Evolutionary conservation across 768 basidiomycete species (phyloP).

Genomic region (Boletus speciosus): DNA sequence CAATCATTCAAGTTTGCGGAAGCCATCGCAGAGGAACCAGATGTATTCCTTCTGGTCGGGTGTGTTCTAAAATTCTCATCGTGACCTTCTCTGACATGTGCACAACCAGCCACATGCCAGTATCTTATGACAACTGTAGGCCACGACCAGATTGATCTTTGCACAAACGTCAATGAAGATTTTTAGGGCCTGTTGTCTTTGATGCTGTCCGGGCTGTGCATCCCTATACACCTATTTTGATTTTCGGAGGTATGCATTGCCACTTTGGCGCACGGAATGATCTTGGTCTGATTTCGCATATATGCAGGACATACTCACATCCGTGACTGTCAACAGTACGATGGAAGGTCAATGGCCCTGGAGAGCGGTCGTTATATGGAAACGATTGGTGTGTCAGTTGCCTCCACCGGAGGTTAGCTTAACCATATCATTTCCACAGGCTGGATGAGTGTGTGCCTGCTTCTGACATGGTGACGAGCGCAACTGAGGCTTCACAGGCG

Average conservation of each 20-base stretch:
- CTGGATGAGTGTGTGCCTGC: conserved; percentile 55
- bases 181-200: conserved; percentile 68
- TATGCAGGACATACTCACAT: conserved; percentile 47
- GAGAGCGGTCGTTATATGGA: conserved; percentile 92
- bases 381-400: conserved; percentile 60
- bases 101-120: conserved; percentile 75
- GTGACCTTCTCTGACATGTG: background rate
- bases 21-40: conserved; percentile 77
- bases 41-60: conserved; percentile 77
- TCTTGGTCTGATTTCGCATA: background rate
- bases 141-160: background rate
- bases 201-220: conserved; percentile 71
- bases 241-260: conserved; percentile 60
- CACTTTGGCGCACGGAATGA: background rate
- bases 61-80: conserved; percentile 25
- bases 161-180: background rate
- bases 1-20: conserved; percentile 55
- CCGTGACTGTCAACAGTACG: conserved; percentile 27
- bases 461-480: background rate
- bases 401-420: background rate
- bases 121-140: conserved; percentile 63
- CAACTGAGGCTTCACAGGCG: conserved; percentile 32
- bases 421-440: conserved; percentile 22
- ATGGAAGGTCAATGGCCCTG: conserved; percentile 38
- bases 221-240: conserved; percentile 71